A percentile compares a stretch with the other conserved stretches of the same genome.
Conservation (phyloP, 2,329 filamentous ascomycete genomes). For the Mycocentrospora acerina region DNA sequence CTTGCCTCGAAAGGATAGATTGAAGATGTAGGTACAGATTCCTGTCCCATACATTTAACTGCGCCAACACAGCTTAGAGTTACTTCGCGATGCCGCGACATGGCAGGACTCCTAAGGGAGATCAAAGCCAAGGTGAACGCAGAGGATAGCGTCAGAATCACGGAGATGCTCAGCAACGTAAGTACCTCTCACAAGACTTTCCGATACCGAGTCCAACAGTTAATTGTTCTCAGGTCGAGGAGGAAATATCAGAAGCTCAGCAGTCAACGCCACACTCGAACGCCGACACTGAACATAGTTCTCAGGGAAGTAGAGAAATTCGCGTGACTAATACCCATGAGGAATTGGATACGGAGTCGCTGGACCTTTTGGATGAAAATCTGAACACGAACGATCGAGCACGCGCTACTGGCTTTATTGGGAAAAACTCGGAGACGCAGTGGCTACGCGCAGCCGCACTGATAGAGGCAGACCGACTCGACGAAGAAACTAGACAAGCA, state of each 20-base stretch:
- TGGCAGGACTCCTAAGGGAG: slow-evolving; percentile 24
- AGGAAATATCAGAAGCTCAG: slow-evolving; percentile 25
- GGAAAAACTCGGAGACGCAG: slow-evolving; percentile 34
- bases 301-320: slow-evolving; percentile 9
- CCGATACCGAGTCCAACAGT: not conserved
- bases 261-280: slow-evolving; percentile 14
- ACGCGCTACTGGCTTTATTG: slow-evolving; percentile 37
- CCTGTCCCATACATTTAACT: not conserved
- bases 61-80: slow-evolving; percentile 24
- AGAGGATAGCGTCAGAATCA: slow-evolving; percentile 25
- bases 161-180: slow-evolving; percentile 26
- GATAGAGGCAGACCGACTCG: slow-evolving; percentile 19
- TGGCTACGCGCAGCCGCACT: slow-evolving; percentile 32
- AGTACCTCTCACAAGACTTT: not conserved
- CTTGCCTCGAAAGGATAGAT: slow-evolving; percentile 41
- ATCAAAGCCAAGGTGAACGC: slow-evolving; percentile 18
- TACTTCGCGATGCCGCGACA: slow-evolving; percentile 30
- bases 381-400: slow-evolving; percentile 25
- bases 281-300: slow-evolving; percentile 20
- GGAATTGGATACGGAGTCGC: slow-evolving; percentile 16
- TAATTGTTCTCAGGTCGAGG: slow-evolving; percentile 26
- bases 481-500: slow-evolving; percentile 8
- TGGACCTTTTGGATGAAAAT: slow-evolving; percentile 33
- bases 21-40: slow-evolving; percentile 33
- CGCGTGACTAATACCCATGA: slow-evolving; percentile 9